Percentiles rank a stretch among this genome's conserved stretches.
These are phyloP conservation scores for Rhodomyrtus psidioides DNA, from an alignment of 441 rosid species.

Conservation along the genomic window DNA sequence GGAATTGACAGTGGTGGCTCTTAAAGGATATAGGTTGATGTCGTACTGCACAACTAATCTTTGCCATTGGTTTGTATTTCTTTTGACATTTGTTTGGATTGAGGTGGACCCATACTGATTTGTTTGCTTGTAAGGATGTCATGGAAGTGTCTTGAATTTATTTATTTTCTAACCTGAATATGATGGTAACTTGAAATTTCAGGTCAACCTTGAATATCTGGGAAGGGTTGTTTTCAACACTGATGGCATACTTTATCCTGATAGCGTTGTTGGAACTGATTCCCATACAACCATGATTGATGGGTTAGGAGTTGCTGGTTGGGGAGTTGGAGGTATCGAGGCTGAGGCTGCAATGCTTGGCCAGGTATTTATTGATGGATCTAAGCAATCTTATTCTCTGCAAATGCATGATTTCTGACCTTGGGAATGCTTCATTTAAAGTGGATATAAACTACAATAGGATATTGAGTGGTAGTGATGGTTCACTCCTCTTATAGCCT, in stretches of 20 bases:
- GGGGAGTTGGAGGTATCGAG: constrained; percentile 99
- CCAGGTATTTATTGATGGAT: constrained; percentile 47
- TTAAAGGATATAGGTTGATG: neutral
- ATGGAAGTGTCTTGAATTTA: neutral
- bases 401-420: neutral
- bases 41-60: neutral
- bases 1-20: neutral
- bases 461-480: neutral
- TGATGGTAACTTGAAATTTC: constrained; percentile 17
- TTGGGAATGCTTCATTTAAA: neutral
- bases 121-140: neutral
- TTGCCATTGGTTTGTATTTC: neutral
- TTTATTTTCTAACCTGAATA: neutral
- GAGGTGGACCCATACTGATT: neutral
- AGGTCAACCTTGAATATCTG: constrained; percentile 98
- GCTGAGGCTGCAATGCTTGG: constrained; percentile 99
- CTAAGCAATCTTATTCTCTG: neutral
- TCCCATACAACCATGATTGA: constrained; percentile 99
- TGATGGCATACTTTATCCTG: constrained; percentile 75
- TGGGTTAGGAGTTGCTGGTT: constrained; percentile 99
- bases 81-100: neutral
- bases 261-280: constrained; percentile 98
- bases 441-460: neutral
- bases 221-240: constrained; percentile 95
- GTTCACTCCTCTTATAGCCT: neutral